Base-by-base conservation (phyloP, 192 early-diverging fungal species). In the Umbelopsis isabellina region DNA sequence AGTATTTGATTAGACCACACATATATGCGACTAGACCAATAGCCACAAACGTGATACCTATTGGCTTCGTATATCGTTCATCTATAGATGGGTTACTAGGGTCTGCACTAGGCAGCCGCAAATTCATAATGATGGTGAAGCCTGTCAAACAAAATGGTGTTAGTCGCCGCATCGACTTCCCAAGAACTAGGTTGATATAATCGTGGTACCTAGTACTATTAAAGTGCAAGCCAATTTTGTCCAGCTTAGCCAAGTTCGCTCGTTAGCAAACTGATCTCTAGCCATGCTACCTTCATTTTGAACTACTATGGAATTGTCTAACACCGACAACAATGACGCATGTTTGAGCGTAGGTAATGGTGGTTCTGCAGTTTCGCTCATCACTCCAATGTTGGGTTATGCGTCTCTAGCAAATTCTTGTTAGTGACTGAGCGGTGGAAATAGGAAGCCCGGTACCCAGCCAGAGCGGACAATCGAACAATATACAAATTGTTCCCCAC, bases 251-350 rank as follows among this genome's bases (percentile, higher is more conserved):
- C 48, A 80, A 47, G 75, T 80, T 7, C 78, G 66, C 25, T 80
- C 78, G 53, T 73, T 76, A 5, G 78, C 73, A 18, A 75, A 64
- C 25, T 80, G 78, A 65, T 80, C 78, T 58, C 78, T 66, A 20
- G 78, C 78, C 64, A 72, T 72, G 46, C 67, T 72, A 20, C 67
- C 61, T 2, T 72, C 71, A 46, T 77, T 77, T 2, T 67, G 61
- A 10, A 77, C 46, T 16, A 77, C 8, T 35, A 72, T 20, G 13
- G 71, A 49, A 23, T 50, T 51, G 46, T 77, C 75, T 0, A 72
- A 30, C 2, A 61, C 15, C 3, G 55, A 30, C 3, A 27, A n/a
- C 4, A 61, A 13, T 18, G 30, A 33, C 0, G 55, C 16, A 18
- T 35, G 30, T 25, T 18, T 61, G 3, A 35, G 55, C 2, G 12